phyloP scores from a whole-genome alignment of 1,139 yeast genomes.

The Pichia sp. region DNA sequence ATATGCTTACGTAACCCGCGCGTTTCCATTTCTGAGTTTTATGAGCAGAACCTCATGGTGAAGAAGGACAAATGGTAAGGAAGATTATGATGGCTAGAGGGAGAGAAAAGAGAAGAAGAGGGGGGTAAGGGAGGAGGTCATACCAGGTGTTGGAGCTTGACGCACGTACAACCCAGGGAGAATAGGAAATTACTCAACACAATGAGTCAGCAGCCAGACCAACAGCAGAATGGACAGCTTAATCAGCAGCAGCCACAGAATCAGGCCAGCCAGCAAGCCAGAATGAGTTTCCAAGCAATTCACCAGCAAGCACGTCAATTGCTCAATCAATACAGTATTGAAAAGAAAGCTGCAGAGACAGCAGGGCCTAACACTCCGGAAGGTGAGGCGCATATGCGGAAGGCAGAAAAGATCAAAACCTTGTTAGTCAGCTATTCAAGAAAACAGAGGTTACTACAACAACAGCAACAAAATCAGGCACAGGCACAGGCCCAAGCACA shows the following conservation, averaged over 20 bases:
- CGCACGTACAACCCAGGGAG: neutral
- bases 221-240: constrained; percentile 2
- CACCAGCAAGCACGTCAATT: constrained; percentile 55
- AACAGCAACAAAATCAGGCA: constrained; percentile 20
- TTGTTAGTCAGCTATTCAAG: constrained; percentile 35
- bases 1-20: constrained; percentile 1
- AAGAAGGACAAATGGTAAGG: neutral
- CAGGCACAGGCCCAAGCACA: constrained; percentile 15
- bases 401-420: constrained; percentile 63
- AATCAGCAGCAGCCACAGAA: constrained; percentile 15
- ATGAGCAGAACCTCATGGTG: neutral
- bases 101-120: neutral
- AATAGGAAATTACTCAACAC: neutral
- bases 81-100: constrained; percentile 4
- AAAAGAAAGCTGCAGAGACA: constrained; percentile 56
- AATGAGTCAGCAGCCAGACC: constrained; percentile 3
- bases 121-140: neutral
- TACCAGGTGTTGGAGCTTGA: neutral
- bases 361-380: constrained; percentile 56
- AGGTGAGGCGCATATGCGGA: constrained; percentile 63
- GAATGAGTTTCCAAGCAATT: constrained; percentile 23
- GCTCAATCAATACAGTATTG: constrained; percentile 55
- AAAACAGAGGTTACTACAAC: constrained; percentile 32
- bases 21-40: neutral
- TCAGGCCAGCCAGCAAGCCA: constrained; percentile 18